Evolutionary conservation across 768 basidiomycete species (phyloP).

Genomic region (Leucocoprinus sp.): DNA sequence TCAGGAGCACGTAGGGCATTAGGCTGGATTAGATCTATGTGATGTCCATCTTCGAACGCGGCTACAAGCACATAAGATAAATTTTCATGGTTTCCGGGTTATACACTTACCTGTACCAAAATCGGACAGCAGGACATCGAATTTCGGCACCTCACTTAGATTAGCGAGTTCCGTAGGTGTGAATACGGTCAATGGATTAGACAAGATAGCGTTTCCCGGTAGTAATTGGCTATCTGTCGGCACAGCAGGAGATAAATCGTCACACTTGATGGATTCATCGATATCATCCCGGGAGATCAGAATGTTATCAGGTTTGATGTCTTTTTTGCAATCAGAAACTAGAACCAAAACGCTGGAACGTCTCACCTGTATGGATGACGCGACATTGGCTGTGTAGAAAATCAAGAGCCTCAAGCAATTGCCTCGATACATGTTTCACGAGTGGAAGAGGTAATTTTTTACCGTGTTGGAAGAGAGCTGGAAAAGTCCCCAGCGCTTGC

Average conservation of each 20-base stretch:
- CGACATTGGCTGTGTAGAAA: slow-evolving; percentile 46
- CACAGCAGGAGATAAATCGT: not conserved
- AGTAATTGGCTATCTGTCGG: not conserved
- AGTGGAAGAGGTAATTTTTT: slow-evolving; percentile 24
- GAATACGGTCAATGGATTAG: not conserved
- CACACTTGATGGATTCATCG: not conserved
- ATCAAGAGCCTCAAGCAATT: slow-evolving; percentile 42
- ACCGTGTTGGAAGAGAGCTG: slow-evolving; percentile 47
- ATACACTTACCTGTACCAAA: slow-evolving; percentile 12
- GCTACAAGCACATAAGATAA: not conserved
- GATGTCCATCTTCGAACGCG: not conserved
- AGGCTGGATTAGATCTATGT: slow-evolving; percentile 70
- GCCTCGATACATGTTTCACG: slow-evolving; percentile 48
- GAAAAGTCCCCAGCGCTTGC: slow-evolving; percentile 74
- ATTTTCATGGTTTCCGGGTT: not conserved
- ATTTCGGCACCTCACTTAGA: not conserved
- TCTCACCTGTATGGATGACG: slow-evolving; percentile 60
- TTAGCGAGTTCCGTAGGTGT: not conserved
- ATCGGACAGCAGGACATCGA: slow-evolving; percentile 12
- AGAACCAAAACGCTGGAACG: slow-evolving; percentile 47
- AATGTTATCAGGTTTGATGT: slow-evolving; percentile 16
- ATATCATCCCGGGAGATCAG: slow-evolving; percentile 4
- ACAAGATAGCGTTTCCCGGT: not conserved
- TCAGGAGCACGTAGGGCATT: slow-evolving; percentile 66
- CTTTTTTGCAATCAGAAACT: slow-evolving; percentile 34